These are phyloP conservation scores for Camelina sativa DNA, from an alignment of 345 rosid species.

Conservation along the genomic window DNA sequence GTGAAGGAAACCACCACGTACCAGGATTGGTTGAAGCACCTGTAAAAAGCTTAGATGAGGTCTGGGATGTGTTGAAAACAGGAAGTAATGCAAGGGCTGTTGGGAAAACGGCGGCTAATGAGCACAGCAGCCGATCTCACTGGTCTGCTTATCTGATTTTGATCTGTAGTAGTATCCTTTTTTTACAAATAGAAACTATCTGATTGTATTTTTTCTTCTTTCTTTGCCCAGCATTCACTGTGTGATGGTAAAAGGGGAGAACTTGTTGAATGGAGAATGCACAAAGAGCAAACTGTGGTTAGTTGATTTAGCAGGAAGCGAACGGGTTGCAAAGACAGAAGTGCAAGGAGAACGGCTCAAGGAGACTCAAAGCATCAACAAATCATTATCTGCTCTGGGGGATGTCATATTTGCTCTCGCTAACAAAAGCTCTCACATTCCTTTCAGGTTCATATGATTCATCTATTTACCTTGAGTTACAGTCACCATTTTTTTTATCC, in stretches of 20 bases:
- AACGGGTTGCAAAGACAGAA: slow-evolving; percentile 92
- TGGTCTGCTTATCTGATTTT: slow-evolving; percentile 54
- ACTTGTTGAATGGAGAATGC: slow-evolving; percentile 82
- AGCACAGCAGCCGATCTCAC: slow-evolving; percentile 96
- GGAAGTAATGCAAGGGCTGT: slow-evolving; percentile 93
- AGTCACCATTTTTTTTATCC: slow-evolving; percentile 7
- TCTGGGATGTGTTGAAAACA: slow-evolving; percentile 88
- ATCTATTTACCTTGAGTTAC: neutral
- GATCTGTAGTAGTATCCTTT: neutral
- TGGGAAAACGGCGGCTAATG: slow-evolving; percentile 91
- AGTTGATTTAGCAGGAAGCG: slow-evolving; percentile 99
- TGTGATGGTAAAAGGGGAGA: slow-evolving; percentile 90
- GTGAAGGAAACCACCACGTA: slow-evolving; percentile 85
- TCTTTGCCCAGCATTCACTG: slow-evolving; percentile 69
- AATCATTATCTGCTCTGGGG: slow-evolving; percentile 96
- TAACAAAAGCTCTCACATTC: slow-evolving; percentile 86
- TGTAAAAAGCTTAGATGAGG: slow-evolving; percentile 78
- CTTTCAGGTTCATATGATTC: slow-evolving; percentile 66
- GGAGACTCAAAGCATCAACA: slow-evolving; percentile 95
- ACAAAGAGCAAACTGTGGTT: slow-evolving; percentile 94
- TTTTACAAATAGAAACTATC: neutral
- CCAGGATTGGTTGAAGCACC: slow-evolving; percentile 91
- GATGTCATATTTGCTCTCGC: slow-evolving; percentile 98
- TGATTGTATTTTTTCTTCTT: slow-evolving; percentile 14
- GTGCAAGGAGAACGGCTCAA: slow-evolving; percentile 93